Conservation (phyloP, 2,329 filamentous ascomycete species). For the Chaetomiaceae sp. region DNA sequence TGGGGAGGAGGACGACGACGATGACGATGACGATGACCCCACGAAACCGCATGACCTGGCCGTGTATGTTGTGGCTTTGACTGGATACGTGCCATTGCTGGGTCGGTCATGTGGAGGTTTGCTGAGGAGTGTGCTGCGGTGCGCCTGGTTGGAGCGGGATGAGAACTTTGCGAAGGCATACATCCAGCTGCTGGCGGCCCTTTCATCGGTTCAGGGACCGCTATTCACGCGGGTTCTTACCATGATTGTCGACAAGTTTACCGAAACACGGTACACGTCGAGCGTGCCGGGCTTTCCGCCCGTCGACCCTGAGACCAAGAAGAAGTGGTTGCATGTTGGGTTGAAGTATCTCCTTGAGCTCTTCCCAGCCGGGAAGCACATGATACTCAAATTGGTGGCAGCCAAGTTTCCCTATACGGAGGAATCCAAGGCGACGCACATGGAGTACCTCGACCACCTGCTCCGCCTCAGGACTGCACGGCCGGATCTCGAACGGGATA, state of each 20-base stretch:
- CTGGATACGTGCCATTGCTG: constrained; percentile 56
- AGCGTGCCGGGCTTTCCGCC: constrained; percentile 49
- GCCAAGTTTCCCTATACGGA: constrained; percentile 71
- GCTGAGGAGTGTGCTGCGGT: constrained; percentile 55
- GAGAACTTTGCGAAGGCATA: constrained; percentile 64
- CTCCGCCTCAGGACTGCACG: constrained; percentile 73
- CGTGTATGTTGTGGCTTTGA: constrained; percentile 59
- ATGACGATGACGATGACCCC: constrained; percentile 39
- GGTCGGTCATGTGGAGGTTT: constrained; percentile 56
- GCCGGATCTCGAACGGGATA: constrained; percentile 70
- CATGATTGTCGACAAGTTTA: constrained; percentile 78
- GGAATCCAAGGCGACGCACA: constrained; percentile 72
- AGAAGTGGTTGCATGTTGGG: constrained; percentile 69
- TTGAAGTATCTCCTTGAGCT: constrained; percentile 73
- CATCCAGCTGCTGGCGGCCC: constrained; percentile 61
- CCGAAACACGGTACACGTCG: constrained; percentile 45
- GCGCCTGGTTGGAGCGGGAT: constrained; percentile 62
- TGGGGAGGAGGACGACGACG: constrained; percentile 25
- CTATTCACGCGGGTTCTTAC: constrained; percentile 71
- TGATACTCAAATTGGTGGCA: constrained; percentile 63
- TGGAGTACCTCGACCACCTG: constrained; percentile 84
- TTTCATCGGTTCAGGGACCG: constrained; percentile 78
- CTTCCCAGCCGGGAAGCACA: constrained; percentile 71
- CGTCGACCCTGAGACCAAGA: constrained; percentile 61
- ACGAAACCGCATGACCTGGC: constrained; percentile 53